Conservation (phyloP, 2,329 filamentous ascomycete genomes). For the Didymella keratinophila region DNA sequence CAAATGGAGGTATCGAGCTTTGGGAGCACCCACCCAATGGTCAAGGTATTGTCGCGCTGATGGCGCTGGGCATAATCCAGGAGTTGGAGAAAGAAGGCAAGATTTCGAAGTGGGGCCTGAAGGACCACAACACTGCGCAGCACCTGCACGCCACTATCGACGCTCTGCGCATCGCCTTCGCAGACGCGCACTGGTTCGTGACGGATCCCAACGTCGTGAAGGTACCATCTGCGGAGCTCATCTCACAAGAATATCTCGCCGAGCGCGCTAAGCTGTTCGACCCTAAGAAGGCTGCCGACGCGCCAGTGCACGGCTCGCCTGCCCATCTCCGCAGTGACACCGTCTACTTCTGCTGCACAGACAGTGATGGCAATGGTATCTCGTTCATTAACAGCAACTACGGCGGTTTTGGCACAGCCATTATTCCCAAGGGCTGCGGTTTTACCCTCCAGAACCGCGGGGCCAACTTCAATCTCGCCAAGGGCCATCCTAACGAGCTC, state of each 20-base stretch:
- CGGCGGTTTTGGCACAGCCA: slow-evolving; percentile 83
- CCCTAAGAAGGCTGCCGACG: slow-evolving; percentile 59
- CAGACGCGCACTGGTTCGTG: slow-evolving; percentile 89
- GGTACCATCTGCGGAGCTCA: slow-evolving; percentile 74
- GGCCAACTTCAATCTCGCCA: slow-evolving; percentile 78
- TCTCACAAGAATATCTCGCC: slow-evolving; percentile 77
- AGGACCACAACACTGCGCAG: slow-evolving; percentile 81
- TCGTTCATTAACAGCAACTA: slow-evolving; percentile 98
- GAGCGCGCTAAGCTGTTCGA: slow-evolving; percentile 71
- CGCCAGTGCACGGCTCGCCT: slow-evolving; percentile 72
- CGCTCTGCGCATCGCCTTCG: slow-evolving; percentile 85
- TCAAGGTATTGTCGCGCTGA: slow-evolving; percentile 92
- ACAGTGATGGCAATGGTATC: slow-evolving; percentile 84
- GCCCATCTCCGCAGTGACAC: slow-evolving; percentile 89
- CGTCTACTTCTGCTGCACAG: slow-evolving; percentile 89
- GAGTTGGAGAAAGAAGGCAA: slow-evolving; percentile 78
- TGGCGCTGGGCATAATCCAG: slow-evolving; percentile 91
- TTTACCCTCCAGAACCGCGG: slow-evolving; percentile 96
- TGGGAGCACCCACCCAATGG: slow-evolving; percentile 99
- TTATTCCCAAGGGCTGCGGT: slow-evolving; percentile 84
- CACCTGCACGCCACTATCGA: slow-evolving; percentile 86
- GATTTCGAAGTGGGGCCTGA: slow-evolving; percentile 72
- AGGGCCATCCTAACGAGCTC: slow-evolving; percentile 78
- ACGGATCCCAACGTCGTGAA: slow-evolving; percentile 77
- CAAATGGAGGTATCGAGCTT: slow-evolving; percentile 72